Evolutionary conservation across 2,329 filamentous ascomycete species (phyloP).

Genomic region (Keithomyces neogunnii): DNA sequence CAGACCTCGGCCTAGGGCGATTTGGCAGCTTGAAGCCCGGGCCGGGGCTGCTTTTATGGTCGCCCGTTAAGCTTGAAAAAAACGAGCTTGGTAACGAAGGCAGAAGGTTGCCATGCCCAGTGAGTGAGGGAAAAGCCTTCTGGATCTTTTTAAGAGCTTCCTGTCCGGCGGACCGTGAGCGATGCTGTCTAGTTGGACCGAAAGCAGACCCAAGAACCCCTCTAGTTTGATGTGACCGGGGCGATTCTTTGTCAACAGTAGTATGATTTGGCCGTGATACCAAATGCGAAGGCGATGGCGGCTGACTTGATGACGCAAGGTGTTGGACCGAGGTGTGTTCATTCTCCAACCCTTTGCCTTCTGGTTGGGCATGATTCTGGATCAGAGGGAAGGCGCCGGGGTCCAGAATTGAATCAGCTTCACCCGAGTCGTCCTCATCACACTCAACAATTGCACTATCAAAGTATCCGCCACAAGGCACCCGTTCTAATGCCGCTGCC

Average conservation of each 20-base stretch:
- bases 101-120: constrained; percentile 20
- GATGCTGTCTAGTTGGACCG: constrained; percentile 34
- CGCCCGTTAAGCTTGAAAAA: constrained; percentile 25
- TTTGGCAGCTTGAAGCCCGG: background rate
- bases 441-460: constrained; percentile 10
- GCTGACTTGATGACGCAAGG: constrained; percentile 1
- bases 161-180: constrained; percentile 47
- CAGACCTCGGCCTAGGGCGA: constrained; percentile 1
- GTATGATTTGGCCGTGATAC: constrained; percentile 14
- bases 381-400: constrained; percentile 8
- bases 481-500: constrained; percentile 42
- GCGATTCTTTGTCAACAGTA: constrained; percentile 9
- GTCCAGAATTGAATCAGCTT: constrained; percentile 13
- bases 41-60: constrained; percentile 12
- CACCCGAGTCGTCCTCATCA: constrained; percentile 10
- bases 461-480: constrained; percentile 17
- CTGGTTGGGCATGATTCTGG: constrained; percentile 8
- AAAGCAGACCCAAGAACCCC: constrained; percentile 36
- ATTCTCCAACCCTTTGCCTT: background rate
- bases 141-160: constrained; percentile 50
- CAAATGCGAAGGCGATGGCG: constrained; percentile 21
- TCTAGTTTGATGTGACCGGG: constrained; percentile 17
- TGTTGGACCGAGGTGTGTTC: too few species aligned
- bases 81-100: constrained; percentile 35
- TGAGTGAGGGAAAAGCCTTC: constrained; percentile 46